Base-by-base conservation (phyloP, 805 yeast species). In the Saccharomycopsis capsularis region DNA sequence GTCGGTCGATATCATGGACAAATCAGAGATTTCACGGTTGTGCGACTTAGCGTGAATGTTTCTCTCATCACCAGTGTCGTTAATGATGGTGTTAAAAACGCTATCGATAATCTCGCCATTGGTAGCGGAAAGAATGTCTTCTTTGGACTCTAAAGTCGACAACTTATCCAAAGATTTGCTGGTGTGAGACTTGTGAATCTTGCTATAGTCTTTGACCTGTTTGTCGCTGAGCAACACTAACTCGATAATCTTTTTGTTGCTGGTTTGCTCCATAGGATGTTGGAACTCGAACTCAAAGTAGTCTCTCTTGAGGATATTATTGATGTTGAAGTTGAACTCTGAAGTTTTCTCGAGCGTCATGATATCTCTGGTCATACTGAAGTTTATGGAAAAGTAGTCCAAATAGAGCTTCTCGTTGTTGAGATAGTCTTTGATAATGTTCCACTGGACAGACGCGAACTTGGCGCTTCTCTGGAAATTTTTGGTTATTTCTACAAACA, bases 251-350 rank as follows among this genome's bases (percentile, higher is more conserved):
- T 47, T 53, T 23, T 48, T 42, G 21, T 30, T 42, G 27, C 16
- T 35, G 7, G 50, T 40, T 22, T 48, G 43, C 4, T 46, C 54
- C 24, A 25, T 7, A 35, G 53, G 48, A 29, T 54, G 56, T 21
- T 15, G 11, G 29, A 54, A 46, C 21, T 50, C 47, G 32, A 54
- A 52, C 29, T 54, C 53, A 25, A 52, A 52, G 30, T 48, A 52
- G 24, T 47, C 55, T 40, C 57, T 45, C 30, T 50, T 46, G 13
- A 52, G 32, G 16, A 52, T 49, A 3, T 30, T 18, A n/a, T 45
- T 47, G 19, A 37, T 3, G 24, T 40, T 15, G 48, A 54, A 45
- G 9, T 37, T 19, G 13, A 44, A 27, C 2, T 42, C 16, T 2
- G 21, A 18, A 23, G 19, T 9, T 9, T 25, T 24, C 19, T 25